Evolutionary conservation across 1,139 yeast genomes (phyloP).

Genomic region (Candida freyschussii): DNA sequence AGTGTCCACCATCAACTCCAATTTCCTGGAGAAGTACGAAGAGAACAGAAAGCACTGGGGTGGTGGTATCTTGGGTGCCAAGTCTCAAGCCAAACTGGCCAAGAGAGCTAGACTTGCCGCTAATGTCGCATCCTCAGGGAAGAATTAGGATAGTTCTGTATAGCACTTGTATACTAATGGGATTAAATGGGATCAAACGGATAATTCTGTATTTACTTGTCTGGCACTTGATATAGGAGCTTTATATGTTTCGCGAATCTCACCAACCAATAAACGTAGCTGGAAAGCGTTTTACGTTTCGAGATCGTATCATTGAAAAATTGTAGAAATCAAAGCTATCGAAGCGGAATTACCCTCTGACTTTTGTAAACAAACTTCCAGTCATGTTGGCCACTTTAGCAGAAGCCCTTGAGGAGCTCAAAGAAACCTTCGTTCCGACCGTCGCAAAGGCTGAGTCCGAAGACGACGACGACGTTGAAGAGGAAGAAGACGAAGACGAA

Average conservation of each 20-base stretch:
- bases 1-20: slow-evolving; percentile 86
- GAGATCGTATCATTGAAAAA: too few species aligned
- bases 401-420: slow-evolving; percentile 58
- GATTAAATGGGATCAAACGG: too few species aligned
- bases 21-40: slow-evolving; percentile 90
- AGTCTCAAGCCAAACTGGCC: slow-evolving; percentile 73
- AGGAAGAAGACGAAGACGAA: slow-evolving; percentile 54
- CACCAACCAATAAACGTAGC: too few species aligned
- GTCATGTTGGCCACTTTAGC: slow-evolving; percentile 60
- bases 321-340: too few species aligned
- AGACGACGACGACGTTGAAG: slow-evolving; percentile 28
- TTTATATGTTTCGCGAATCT: too few species aligned
- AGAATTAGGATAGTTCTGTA: slow-evolving; percentile 6
- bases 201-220: too few species aligned
- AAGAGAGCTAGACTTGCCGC: slow-evolving; percentile 44
- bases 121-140: slow-evolving; percentile 7
- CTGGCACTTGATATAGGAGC: too few species aligned
- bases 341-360: too few species aligned
- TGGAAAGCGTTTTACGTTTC: too few species aligned
- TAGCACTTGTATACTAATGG: neutral
- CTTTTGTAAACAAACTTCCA: too few species aligned
- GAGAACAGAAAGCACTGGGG: slow-evolving; percentile 99
- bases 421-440: slow-evolving; percentile 77
- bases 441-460: slow-evolving; percentile 71
- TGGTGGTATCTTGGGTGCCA: slow-evolving; percentile 97